Percentiles rank a stretch among this genome's conserved stretches.
phyloP scores from a whole-genome alignment of 441 rosid genomes.

The Arabidopsis hybrid region DNA sequence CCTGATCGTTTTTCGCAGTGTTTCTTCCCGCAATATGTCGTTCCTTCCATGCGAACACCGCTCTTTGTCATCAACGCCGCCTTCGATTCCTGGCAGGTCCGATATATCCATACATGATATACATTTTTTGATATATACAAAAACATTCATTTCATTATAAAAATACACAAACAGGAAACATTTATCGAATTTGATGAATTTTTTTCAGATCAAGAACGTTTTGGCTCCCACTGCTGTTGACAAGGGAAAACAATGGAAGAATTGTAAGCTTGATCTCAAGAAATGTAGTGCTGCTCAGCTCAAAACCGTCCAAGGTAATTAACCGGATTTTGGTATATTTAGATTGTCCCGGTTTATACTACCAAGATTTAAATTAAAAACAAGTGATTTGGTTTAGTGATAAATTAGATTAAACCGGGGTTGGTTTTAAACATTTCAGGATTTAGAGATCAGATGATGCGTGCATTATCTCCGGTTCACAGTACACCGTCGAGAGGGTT shows the following conservation, averaged over 20 bases:
- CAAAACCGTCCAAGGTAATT: conserved; percentile 64
- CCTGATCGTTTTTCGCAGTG: conserved; percentile 52
- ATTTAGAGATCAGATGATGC: conserved; percentile 63
- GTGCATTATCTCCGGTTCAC: conserved; percentile 51
- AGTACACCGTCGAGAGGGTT: conserved; percentile 57
- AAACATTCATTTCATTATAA: background rate
- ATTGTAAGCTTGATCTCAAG: conserved; percentile 74
- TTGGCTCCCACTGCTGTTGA: conserved; percentile 82
- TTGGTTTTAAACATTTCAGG: conserved; percentile 45
- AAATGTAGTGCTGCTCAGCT: conserved; percentile 70
- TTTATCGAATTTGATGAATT: background rate
- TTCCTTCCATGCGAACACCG: conserved; percentile 60
- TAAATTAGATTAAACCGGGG: conserved; percentile 30
- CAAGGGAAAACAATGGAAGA: conserved; percentile 58
- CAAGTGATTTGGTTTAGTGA: conserved; percentile 1
- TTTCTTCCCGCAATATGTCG: conserved; percentile 84
- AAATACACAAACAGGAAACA: background rate
- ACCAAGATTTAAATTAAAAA: background rate
- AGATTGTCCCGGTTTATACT: background rate
- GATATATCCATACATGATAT: conserved; percentile 4
- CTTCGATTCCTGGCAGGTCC: conserved; percentile 91
- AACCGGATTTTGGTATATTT: background rate
- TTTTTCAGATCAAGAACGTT: conserved; percentile 69
- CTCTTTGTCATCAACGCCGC: conserved; percentile 80
- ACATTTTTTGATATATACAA: background rate